Base-by-base conservation (phyloP, 257 asterid species). In the Solanum okadae region DNA sequence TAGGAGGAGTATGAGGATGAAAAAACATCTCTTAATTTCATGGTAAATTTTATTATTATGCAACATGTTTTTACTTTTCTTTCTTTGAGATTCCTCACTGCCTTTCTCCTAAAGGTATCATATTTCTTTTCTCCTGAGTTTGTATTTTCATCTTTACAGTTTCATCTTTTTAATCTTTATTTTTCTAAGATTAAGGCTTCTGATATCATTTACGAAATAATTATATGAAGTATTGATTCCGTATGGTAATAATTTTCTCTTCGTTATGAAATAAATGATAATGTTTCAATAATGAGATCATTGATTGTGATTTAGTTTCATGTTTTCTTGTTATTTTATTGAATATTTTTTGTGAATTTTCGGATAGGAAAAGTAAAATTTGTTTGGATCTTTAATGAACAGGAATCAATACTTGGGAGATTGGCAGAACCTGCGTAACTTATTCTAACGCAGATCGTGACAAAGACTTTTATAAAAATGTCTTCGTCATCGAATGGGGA, bases 81-180 rank as follows among this genome's bases (percentile, higher is more conserved):
- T 81, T 33, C 91, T 90, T 88, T 73, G 90, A 77, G 76, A 92
- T 87, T 87, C 78, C 83, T 73, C 83, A 91, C 92, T 91, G 91
- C 94, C 96, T 88, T 90, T 92, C 94, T 92, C 96, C 89, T 78
- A 63, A 40, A 87, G 89, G 89, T 87, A 27, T 31, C 84, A 86
- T 22, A 52, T 72, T 40, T 61, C 46, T 44, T 71, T 23, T 73
- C 71, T 38, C 42, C 3, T 34, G 18, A 14, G 10, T 73, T 14
- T 34, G 12, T 70, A 16, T 49, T 7, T 87, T 31, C 27, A 23
- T 37, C 63, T 71, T 34, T 6, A 33, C 18, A 15, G 6, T 76
- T 86, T 86, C 88, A 86, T 78, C 22, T 46, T 5, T 35, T 68
- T 46, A 81, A 81, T 27, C n/a, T 68, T 75, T 10, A 13, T 27